Percentiles rank a stretch among this genome's conserved stretches.
Conservation (phyloP, 2,329 filamentous ascomycete species). For the Talaromyces sp. region DNA sequence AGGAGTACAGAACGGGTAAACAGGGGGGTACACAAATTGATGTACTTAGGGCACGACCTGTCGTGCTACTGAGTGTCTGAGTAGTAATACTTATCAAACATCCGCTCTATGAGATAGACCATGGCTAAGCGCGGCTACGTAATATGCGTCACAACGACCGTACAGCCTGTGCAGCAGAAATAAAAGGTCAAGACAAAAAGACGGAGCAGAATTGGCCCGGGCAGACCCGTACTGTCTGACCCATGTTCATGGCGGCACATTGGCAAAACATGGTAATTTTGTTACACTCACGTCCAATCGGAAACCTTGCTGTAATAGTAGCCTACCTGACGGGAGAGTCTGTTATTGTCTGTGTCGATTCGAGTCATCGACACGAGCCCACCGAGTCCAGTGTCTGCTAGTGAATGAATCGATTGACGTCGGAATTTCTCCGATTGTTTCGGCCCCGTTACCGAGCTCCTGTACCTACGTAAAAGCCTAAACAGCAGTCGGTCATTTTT, state of each 20-base stretch:
- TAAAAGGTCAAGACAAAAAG: not conserved
- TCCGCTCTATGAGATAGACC: not conserved
- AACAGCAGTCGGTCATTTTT: not conserved
- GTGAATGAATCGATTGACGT: not conserved
- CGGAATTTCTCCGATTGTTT: not conserved
- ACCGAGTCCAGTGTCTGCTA: not conserved
- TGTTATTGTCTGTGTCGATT: not conserved
- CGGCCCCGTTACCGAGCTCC: not conserved
- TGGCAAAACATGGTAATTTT: not conserved
- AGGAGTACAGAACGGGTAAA: not conserved
- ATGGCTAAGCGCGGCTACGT: not conserved
- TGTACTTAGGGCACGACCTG: not conserved
- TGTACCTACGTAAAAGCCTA: not conserved
- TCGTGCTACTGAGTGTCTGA: not conserved
- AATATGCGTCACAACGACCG: not conserved
- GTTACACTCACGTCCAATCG: not conserved
- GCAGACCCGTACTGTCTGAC: not conserved
- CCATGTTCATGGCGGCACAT: not conserved
- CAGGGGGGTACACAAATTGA: not conserved
- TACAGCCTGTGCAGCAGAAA: not conserved
- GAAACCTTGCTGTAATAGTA: not conserved
- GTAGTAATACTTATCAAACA: not conserved
- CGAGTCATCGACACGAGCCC: not conserved
- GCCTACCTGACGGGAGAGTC: not conserved
- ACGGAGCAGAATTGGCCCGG: constrained; percentile 5